Percentiles rank a stretch among this genome's conserved stretches.
These are phyloP conservation scores for Solanum chacoense DNA, from an alignment of 305 asterid species.

Conservation along the genomic window DNA sequence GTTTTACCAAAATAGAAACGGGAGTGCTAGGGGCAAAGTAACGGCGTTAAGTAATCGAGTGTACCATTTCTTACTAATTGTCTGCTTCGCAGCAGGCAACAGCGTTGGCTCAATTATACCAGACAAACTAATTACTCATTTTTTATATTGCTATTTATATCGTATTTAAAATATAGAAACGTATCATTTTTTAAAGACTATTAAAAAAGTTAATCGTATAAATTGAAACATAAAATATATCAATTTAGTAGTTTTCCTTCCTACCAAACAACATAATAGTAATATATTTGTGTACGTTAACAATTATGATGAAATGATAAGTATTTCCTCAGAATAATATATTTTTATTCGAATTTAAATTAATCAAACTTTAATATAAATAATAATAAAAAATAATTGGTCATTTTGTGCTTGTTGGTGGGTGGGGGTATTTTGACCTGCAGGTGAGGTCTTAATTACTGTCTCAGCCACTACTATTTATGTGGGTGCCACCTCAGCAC, in stretches of 20 bases:
- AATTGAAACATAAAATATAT: background rate
- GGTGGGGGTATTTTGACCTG: background rate
- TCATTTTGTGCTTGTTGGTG: background rate
- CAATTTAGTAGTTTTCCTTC: background rate
- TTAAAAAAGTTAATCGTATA: too few relatives aligned
- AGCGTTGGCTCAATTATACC: slow-evolving; percentile 50
- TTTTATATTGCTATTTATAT: background rate
- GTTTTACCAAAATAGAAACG: background rate
- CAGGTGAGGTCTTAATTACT: slow-evolving; percentile 14
- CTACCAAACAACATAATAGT: background rate
- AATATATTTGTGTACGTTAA: background rate
- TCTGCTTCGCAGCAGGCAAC: slow-evolving; percentile 51
- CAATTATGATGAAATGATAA: background rate
- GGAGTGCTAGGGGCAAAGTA: background rate
- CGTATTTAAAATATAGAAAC: too few relatives aligned
- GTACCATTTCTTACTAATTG: slow-evolving; percentile 28
- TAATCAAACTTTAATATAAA: background rate
- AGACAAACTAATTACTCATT: slow-evolving; percentile 22
- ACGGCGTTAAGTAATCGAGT: background rate
- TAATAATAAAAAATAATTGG: background rate
- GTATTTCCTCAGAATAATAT: background rate
- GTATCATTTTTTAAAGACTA: too few relatives aligned
- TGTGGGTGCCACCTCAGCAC: slow-evolving; percentile 20
- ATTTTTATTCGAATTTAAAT: background rate
- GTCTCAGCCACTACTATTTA: background rate